Evolutionary conservation across 176 grass and related monocot species (phyloP).

Genomic region (Raddia distichophylla): DNA sequence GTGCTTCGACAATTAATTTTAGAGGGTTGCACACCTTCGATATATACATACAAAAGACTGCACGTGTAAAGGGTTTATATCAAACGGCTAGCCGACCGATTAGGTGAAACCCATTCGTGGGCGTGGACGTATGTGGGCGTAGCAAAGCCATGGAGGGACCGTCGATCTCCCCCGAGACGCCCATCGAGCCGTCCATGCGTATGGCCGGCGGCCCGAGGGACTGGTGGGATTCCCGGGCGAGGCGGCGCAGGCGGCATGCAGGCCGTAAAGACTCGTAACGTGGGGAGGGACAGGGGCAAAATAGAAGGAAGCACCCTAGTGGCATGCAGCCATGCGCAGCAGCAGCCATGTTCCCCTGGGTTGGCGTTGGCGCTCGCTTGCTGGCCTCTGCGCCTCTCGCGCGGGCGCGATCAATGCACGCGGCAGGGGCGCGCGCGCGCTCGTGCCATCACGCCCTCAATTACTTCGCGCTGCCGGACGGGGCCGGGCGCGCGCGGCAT

Average conservation of each 20-base stretch:
- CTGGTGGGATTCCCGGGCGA: background rate
- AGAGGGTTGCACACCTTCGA: too few species aligned
- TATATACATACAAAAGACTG: too few species aligned
- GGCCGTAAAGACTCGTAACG: background rate
- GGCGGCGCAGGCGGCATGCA: too few species aligned
- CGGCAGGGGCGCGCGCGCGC: background rate
- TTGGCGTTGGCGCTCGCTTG: background rate
- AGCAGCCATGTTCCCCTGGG: background rate
- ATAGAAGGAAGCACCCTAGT: constrained; percentile 31
- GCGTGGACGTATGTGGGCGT: background rate
- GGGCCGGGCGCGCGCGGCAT: constrained; percentile 5
- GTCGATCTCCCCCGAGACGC: too few species aligned
- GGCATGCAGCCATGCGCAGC: background rate
- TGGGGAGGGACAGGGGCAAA: constrained; percentile 57
- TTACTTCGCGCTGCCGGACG: background rate
- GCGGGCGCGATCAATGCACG: constrained; percentile 6
- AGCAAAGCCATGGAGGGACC: background rate
- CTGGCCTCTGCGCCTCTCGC: background rate
- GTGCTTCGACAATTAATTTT: too few species aligned
- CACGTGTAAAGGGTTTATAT: too few species aligned
- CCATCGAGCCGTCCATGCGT: background rate
- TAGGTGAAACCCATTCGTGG: too few species aligned
- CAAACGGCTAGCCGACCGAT: too few species aligned
- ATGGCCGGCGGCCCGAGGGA: background rate
- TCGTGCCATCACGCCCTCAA: background rate